phyloP scores from a whole-genome alignment of 345 rosid species.

The Bruguiera parviflora region DNA sequence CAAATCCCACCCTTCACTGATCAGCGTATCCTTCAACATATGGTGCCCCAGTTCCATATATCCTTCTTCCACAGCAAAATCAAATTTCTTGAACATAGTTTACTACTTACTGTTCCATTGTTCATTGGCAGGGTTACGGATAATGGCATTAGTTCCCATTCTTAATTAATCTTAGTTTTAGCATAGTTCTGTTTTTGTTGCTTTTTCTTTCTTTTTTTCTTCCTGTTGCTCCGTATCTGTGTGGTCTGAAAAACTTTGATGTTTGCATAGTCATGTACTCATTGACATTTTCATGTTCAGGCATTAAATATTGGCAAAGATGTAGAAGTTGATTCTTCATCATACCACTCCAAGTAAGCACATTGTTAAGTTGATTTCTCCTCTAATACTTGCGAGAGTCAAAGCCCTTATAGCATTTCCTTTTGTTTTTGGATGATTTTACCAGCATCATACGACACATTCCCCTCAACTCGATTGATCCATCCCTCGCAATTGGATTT shows the following conservation, averaged over 20 bases:
- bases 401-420: conserved; percentile 1
- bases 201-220: no score
- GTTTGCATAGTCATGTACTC: neutral
- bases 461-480: conserved; percentile 70
- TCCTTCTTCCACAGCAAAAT: no score
- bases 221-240: neutral
- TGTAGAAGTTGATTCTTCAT: conserved; percentile 69
- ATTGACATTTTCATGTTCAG: conserved; percentile 32
- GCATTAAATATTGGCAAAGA: conserved; percentile 48
- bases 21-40: no score
- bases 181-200: no score
- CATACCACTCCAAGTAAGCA: conserved; percentile 79
- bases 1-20: no score
- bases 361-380: conserved; percentile 9
- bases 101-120: no score
- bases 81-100: no score
- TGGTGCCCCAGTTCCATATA: no score
- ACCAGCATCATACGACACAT: conserved; percentile 58
- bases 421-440: conserved; percentile 10
- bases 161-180: no score
- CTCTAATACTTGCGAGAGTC: neutral
- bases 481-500: conserved; percentile 88
- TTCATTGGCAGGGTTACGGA: no score
- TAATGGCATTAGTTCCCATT: no score
- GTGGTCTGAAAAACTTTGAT: neutral